These are phyloP conservation scores for Fusarium redolens DNA, from an alignment of 2,329 filamentous ascomycete species.

Conservation along the genomic window DNA sequence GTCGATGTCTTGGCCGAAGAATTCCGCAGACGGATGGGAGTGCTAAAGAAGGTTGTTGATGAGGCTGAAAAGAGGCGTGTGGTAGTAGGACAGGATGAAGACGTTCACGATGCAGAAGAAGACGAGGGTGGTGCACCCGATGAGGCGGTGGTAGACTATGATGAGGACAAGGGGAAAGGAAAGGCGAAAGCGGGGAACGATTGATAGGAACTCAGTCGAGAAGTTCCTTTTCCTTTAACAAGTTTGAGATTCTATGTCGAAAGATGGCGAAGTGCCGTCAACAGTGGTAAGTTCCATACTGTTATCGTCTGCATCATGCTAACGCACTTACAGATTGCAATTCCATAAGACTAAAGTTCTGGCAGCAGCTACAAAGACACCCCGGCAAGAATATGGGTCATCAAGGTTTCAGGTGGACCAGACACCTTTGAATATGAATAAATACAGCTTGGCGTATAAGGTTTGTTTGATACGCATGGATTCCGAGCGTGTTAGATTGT, in stretches of 20 bases:
- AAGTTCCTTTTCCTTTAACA: not conserved
- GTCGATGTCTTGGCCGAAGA: constrained; percentile 64
- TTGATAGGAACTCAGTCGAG: not conserved
- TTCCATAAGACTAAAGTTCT: not conserved
- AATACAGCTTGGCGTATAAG: constrained; percentile 35
- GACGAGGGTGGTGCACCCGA: constrained; percentile 27
- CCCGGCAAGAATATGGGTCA: constrained; percentile 1
- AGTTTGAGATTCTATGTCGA: not conserved
- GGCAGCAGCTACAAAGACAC: not conserved
- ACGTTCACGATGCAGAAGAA: constrained; percentile 6
- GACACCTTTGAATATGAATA: constrained; percentile 33
- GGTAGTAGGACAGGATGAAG: constrained; percentile 41
- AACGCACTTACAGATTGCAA: not conserved
- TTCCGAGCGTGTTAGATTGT: not conserved
- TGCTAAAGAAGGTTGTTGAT: constrained; percentile 65
- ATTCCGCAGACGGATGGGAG: constrained; percentile 67
- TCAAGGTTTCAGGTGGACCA: constrained; percentile 36
- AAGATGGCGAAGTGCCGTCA: not conserved
- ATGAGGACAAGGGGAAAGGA: constrained; percentile 30
- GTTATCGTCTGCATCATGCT: not conserved
- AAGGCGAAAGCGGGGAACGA: constrained; percentile 22
- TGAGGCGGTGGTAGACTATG: constrained; percentile 30
- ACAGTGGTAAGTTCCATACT: not conserved
- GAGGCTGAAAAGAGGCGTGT: constrained; percentile 59
- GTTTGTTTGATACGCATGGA: constrained; percentile 9